Conservation (phyloP, 192 early-diverging fungal genomes). For the Coemansia sp. region DNA sequence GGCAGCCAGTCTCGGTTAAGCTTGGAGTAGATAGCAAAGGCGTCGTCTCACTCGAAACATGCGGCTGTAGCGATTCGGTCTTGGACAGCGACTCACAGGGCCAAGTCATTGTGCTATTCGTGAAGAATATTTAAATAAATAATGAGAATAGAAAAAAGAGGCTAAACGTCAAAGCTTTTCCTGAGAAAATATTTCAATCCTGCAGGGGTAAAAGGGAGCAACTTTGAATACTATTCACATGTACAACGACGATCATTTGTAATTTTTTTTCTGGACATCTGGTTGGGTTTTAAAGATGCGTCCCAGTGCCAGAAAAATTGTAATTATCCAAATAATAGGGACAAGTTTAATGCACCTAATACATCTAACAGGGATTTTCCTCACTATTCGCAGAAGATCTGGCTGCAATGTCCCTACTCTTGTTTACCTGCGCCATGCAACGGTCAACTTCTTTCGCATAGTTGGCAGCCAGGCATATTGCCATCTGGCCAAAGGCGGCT, state of each 20-base stretch:
- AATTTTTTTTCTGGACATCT: neutral
- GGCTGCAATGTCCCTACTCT: neutral
- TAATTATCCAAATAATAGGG: neutral
- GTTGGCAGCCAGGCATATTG: constrained; percentile 21
- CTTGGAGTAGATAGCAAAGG: neutral
- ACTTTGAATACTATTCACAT: neutral
- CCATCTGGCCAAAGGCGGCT: constrained; percentile 30
- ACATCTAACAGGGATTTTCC: constrained; percentile 1
- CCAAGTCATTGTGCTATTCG: neutral
- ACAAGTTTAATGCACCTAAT: neutral
- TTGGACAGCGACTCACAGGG: neutral
- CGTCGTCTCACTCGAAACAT: neutral
- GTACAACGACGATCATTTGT: neutral
- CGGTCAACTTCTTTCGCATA: constrained; percentile 30
- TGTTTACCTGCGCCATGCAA: constrained; percentile 32
- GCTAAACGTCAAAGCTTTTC: neutral
- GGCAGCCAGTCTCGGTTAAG: neutral
- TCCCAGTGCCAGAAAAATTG: too few species aligned
- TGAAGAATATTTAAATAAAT: neutral
- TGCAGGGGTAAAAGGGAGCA: neutral
- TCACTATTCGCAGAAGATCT: neutral
- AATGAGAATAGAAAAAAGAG: neutral
- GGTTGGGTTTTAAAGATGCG: neutral
- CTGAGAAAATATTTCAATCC: neutral
- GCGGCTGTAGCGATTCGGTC: neutral